Evolutionary conservation across 73 alveolate genomes (phyloP).

Genomic region (Loxodes magnus): DNA sequence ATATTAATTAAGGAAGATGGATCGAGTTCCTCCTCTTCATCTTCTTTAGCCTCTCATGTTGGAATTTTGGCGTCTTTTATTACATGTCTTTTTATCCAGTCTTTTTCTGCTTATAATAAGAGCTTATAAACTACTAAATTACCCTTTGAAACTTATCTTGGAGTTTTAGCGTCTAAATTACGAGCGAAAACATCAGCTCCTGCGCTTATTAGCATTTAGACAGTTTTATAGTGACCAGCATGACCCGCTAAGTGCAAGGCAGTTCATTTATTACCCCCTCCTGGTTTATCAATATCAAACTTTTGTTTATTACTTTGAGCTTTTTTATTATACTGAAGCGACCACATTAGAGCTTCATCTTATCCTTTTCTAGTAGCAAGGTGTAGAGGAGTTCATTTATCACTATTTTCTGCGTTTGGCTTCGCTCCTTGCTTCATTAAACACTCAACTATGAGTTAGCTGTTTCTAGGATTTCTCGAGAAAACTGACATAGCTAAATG

Average conservation of each 20-base stretch:
- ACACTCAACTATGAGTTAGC: slow-evolving; percentile 49
- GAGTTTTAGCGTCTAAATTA: slow-evolving; percentile 61
- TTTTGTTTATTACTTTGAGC: slow-evolving; percentile 11
- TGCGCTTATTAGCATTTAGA: slow-evolving; percentile 33
- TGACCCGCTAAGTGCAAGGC: slow-evolving; percentile 75
- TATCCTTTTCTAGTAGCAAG: slow-evolving; percentile 72
- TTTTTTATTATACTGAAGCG: slow-evolving; percentile 11
- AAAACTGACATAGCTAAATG: slow-evolving; percentile 38
- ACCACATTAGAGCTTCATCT: slow-evolving; percentile 53
- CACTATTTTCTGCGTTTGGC: slow-evolving; percentile 44
- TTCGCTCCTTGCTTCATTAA: slow-evolving; percentile 53
- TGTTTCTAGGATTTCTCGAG: slow-evolving; percentile 33
- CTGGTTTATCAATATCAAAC: slow-evolving; percentile 59
- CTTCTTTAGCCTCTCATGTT: no score
- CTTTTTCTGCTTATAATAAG: slow-evolving; percentile 28
- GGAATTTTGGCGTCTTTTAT: not conserved
- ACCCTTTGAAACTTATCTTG: slow-evolving; percentile 59
- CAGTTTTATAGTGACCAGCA: slow-evolving; percentile 41
- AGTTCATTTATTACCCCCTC: slow-evolving; percentile 65
- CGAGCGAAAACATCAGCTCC: slow-evolving; percentile 74
- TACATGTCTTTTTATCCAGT: slow-evolving; percentile 10
- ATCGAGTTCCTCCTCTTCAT: no score
- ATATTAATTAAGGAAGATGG: no score
- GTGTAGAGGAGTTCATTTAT: slow-evolving; percentile 82
- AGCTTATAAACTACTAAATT: slow-evolving; percentile 51